Conservation (phyloP, 345 rosid genomes). For the Viola odorata region DNA sequence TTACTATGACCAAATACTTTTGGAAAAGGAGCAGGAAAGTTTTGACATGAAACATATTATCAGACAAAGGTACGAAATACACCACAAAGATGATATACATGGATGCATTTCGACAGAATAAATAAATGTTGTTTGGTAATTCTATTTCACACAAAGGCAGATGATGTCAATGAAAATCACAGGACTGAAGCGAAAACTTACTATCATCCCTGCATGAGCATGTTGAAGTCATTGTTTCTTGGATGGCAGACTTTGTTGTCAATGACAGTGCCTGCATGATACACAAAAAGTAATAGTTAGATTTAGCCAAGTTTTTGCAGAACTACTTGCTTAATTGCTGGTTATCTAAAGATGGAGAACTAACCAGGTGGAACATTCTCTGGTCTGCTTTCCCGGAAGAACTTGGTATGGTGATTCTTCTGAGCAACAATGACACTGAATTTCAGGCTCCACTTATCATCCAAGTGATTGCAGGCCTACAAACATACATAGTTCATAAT, state of each 20-base stretch:
- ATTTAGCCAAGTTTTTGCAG: too few relatives aligned
- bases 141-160: too few relatives aligned
- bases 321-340: not conserved
- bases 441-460: constrained; percentile 21
- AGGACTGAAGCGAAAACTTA: constrained; percentile 15
- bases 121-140: too few relatives aligned
- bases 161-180: too few relatives aligned
- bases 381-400: constrained; percentile 19
- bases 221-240: constrained; percentile 32
- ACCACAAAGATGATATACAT: too few relatives aligned
- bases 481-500: not conserved
- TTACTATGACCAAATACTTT: not conserved
- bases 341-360: not conserved
- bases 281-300: not conserved
- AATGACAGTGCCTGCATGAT: constrained; percentile 34
- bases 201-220: constrained; percentile 46
- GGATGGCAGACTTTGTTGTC: constrained; percentile 41
- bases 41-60: too few relatives aligned
- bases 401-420: constrained; percentile 22
- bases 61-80: too few relatives aligned
- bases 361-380: constrained; percentile 39
- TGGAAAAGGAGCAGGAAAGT: not conserved
- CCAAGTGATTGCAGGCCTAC: constrained; percentile 32
- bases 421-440: constrained; percentile 30
- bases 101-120: too few relatives aligned